These are phyloP conservation scores for Globisporangium canariense DNA, from an alignment of 352 stramenopile species.

Conservation along the genomic window DNA sequence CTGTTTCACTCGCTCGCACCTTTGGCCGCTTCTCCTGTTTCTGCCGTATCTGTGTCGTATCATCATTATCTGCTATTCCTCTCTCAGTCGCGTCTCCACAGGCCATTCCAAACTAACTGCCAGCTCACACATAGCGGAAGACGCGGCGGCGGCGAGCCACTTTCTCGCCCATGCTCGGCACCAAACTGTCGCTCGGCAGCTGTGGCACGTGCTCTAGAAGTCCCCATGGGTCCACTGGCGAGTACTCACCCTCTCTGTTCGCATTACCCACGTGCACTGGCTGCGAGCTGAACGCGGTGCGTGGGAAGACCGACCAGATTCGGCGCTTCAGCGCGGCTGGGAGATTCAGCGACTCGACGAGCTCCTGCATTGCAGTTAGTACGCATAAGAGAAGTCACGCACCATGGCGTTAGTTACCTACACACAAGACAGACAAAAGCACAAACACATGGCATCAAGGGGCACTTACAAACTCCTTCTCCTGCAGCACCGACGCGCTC, in stretches of 20 bases:
- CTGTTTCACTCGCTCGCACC: conserved; percentile 10
- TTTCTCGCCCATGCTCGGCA: conserved; percentile 33
- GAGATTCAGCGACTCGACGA: conserved; percentile 62
- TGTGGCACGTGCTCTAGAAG: conserved; percentile 68
- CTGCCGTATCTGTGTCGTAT: not conserved
- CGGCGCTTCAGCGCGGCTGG: conserved; percentile 54
- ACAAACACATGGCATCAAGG: conserved; percentile 6
- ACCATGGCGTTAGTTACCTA: not conserved
- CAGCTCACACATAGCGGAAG: conserved; percentile 61
- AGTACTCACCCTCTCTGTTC: conserved; percentile 22
- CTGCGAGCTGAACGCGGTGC: conserved; percentile 31
- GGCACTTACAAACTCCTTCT: conserved; percentile 70
- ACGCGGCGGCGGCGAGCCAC: conserved; percentile 62
- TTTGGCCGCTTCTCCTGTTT: not conserved
- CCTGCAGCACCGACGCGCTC: conserved; percentile 66
- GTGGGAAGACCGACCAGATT: conserved; percentile 70
- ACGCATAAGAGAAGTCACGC: not conserved
- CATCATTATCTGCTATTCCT: not conserved
- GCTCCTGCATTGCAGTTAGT: conserved; percentile 35
- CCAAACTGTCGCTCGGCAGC: conserved; percentile 63
- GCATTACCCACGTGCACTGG: conserved; percentile 22
- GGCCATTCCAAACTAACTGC: not conserved
- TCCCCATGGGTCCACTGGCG: conserved; percentile 69
- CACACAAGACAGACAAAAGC: conserved; percentile 5
- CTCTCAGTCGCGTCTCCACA: not conserved